Evolutionary conservation across 2,329 filamentous ascomycete genomes (phyloP).

Genomic region (Xylaria sp.): DNA sequence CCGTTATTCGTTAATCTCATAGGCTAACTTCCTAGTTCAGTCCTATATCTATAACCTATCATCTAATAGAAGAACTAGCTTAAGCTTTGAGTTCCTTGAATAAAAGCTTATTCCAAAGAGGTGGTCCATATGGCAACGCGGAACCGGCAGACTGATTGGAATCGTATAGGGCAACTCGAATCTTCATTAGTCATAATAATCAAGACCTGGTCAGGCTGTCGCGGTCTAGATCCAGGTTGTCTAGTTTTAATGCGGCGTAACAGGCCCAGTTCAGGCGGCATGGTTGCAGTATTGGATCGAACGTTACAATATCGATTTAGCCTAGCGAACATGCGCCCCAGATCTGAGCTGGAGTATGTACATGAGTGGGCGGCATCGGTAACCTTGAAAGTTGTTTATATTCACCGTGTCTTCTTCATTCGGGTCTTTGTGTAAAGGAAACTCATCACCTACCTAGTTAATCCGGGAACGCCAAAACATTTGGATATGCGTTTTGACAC

Average conservation of each 20-base stretch:
- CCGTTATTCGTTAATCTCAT: not conserved
- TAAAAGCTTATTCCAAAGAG: not conserved
- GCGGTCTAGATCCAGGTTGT: not conserved
- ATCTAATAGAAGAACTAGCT: not conserved
- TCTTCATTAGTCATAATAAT: constrained; percentile 20
- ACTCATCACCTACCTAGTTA: too few species aligned
- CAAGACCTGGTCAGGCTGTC: not conserved
- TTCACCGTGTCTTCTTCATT: not conserved
- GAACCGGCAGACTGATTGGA: not conserved
- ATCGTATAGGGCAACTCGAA: not conserved
- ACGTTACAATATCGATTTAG: constrained; percentile 28
- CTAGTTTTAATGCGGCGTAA: constrained; percentile 19
- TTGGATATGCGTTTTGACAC: constrained; percentile 20
- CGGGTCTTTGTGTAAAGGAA: not conserved
- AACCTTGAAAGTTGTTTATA: constrained; percentile 9
- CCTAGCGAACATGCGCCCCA: not conserved
- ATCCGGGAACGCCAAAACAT: not conserved
- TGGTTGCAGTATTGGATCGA: constrained; percentile 19
- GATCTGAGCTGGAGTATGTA: not conserved
- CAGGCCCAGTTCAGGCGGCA: constrained; percentile 13
- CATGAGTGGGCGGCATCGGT: not conserved
- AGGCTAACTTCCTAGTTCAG: not conserved
- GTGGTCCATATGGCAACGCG: not conserved
- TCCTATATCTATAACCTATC: not conserved
- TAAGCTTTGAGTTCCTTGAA: not conserved